Evolutionary conservation across 208 protist genomes (phyloP).

Genomic region (Acanthamoeba castellanii): DNA sequence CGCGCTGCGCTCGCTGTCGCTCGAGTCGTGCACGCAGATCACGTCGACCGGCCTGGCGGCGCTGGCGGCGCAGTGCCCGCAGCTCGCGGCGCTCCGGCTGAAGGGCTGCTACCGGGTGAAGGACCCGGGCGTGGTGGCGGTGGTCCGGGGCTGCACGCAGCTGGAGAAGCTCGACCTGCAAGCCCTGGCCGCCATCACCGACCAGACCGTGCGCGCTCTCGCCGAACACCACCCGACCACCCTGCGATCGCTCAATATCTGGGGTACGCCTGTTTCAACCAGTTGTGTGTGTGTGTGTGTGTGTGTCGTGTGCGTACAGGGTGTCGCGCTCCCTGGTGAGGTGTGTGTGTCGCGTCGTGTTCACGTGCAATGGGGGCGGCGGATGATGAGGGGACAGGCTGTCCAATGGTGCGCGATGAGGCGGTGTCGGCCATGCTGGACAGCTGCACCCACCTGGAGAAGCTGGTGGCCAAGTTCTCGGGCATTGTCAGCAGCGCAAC

Average conservation of each 20-base stretch:
- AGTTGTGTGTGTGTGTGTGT: not conserved
- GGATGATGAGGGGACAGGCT: not conserved
- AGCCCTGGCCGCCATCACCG: not conserved
- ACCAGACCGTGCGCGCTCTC: not conserved
- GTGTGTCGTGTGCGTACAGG: not conserved
- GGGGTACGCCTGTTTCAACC: not conserved
- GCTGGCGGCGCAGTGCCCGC: not conserved
- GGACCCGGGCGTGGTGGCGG: not conserved
- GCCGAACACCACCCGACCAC: constrained; percentile 1
- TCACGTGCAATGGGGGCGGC: too few species aligned
- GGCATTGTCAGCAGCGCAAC: not conserved
- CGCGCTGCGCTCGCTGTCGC: not conserved
- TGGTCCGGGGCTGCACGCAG: not conserved
- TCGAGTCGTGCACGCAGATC: constrained; percentile 19
- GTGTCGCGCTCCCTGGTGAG: too few species aligned
- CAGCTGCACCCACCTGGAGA: constrained; percentile 9
- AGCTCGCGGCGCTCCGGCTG: not conserved
- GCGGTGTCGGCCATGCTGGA: not conserved
- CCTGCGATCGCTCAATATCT: constrained; percentile 2
- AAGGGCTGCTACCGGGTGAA: constrained; percentile 9
- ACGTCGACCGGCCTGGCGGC: not conserved
- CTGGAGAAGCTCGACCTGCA: constrained; percentile 11
- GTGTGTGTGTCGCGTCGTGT: not conserved
- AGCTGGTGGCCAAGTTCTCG: constrained; percentile 13
- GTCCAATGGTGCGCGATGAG: not conserved